Conservation (phyloP, 345 rosid species). For the Syzygium grande region DNA sequence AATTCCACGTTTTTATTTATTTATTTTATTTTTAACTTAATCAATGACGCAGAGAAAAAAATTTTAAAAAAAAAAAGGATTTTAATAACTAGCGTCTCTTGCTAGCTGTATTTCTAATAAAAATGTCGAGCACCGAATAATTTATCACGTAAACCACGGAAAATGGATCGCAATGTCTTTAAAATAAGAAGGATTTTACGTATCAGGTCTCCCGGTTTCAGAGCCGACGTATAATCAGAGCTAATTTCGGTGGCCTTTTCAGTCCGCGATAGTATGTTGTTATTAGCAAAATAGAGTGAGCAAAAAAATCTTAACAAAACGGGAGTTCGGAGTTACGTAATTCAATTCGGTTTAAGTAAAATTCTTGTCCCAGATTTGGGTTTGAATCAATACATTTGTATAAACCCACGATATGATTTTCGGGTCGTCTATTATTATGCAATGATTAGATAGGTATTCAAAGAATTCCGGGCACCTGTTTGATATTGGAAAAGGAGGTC, state of each 20-base stretch:
- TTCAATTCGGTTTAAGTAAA: background rate
- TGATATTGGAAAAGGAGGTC: background rate
- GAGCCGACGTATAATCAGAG: background rate
- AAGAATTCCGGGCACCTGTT: background rate
- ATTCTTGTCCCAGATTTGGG: background rate
- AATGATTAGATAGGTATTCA: background rate
- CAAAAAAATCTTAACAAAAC: background rate
- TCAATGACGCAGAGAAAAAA: background rate
- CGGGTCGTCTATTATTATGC: background rate
- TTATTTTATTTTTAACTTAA: background rate
- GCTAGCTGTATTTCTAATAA: background rate
- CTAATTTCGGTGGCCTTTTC: background rate
- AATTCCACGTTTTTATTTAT: background rate
- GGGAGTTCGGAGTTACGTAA: background rate
- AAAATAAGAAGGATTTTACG: accelerated
- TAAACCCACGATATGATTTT: background rate
- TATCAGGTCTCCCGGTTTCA: background rate
- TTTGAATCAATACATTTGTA: background rate
- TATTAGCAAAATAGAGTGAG: background rate
- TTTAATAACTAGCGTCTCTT: background rate
- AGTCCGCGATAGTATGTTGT: background rate
- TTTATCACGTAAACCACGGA: background rate
- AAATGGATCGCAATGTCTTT: background rate
- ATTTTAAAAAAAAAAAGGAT: too few species aligned
- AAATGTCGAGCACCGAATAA: background rate